These are phyloP conservation scores for Penicillium parvum DNA, from an alignment of 495 filamentous ascomycete species.

Conservation along the genomic window DNA sequence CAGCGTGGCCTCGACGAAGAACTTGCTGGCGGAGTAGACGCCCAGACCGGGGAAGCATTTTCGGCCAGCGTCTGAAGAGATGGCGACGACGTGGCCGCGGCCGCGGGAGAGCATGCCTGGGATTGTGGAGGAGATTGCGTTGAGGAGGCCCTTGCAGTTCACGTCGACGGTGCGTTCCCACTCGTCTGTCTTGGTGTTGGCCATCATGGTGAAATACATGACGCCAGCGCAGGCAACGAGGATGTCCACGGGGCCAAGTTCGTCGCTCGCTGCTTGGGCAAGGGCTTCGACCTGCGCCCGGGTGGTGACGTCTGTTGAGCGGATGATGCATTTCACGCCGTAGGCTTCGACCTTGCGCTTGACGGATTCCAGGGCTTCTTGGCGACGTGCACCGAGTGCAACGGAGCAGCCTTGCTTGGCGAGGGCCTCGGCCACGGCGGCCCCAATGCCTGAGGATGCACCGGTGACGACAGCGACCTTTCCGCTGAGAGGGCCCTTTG, in stretches of 20 bases:
- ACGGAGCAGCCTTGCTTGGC: constrained; percentile 56
- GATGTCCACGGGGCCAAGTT: constrained; percentile 62
- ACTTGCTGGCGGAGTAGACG: constrained; percentile 69
- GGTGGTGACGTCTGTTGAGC: constrained; percentile 59
- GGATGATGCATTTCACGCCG: constrained; percentile 54
- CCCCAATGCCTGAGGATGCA: constrained; percentile 49
- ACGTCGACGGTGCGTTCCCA: constrained; percentile 69
- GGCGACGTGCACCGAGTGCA: constrained; percentile 58
- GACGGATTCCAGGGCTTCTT: constrained; percentile 54
- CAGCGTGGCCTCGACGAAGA: constrained; percentile 68
- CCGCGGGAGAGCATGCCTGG: constrained; percentile 60
- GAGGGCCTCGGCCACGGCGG: constrained; percentile 44
- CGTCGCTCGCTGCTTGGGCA: constrained; percentile 43
- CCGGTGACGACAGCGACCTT: constrained; percentile 49
- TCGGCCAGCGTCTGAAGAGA: constrained; percentile 65
- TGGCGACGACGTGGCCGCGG: constrained; percentile 60
- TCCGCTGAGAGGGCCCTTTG: constrained; percentile 49
- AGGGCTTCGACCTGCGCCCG: constrained; percentile 52
- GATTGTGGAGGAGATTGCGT: constrained; percentile 55
- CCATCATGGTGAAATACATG: constrained; percentile 76
- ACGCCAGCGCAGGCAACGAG: constrained; percentile 65
- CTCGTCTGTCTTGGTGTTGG: constrained; percentile 57
- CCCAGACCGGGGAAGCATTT: constrained; percentile 69
- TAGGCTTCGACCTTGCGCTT: constrained; percentile 44
- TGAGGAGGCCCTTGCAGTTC: constrained; percentile 67